Base-by-base conservation (phyloP, 345 rosid species). In the Citrus maxima region DNA sequence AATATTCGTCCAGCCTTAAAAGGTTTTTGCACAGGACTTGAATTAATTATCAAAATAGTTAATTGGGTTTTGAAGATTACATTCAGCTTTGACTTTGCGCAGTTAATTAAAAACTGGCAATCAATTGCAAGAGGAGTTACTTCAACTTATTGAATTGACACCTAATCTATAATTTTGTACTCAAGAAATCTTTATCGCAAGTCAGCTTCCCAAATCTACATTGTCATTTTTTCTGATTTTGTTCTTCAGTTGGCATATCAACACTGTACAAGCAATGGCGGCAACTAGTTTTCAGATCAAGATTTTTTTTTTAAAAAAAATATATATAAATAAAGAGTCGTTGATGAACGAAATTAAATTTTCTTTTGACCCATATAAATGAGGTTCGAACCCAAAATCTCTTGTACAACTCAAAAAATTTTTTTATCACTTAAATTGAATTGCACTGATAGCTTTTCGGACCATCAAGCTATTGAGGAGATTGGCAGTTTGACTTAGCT, bases 71-170 rank as follows among this genome's bases (percentile, higher is more conserved):
- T 46, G 51, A 13, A 46, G 51, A 3, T 46, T 46, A 12, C 51
- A 13, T 46, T 3, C 34, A 8, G n/a, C 46, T 10, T 22, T 34
- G n/a, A 21, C 49, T 28, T 35, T 35, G 70, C 37, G 27, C 42
- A 35, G 2, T 35, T 34, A 14, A 19, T 42, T 42, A 42, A 42
- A 42, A 42, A 42, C 51, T 12, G 51, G 51, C 4, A 46, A 46
- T 46, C 51, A 46, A 35, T 35, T 35, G 37, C 55, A 24, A 63
- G 60, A 24, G 77, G 77, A 62, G 59, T 61, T 74, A 42, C 77
- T 61, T 38, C 27, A 61, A 38, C 56, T 59, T 40, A 42, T 37
- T 13, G 38, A 37, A 9, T n/a, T 25, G 46, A n/a, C 56, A 7
- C 62, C 34, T 61, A 63, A 63, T 63, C 35, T 22, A 19, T 34